Evolutionary conservation across 768 basidiomycete genomes (phyloP), one percentile per base, ranked within the genome.

Genomic region (Serendipita sp.): DNA sequence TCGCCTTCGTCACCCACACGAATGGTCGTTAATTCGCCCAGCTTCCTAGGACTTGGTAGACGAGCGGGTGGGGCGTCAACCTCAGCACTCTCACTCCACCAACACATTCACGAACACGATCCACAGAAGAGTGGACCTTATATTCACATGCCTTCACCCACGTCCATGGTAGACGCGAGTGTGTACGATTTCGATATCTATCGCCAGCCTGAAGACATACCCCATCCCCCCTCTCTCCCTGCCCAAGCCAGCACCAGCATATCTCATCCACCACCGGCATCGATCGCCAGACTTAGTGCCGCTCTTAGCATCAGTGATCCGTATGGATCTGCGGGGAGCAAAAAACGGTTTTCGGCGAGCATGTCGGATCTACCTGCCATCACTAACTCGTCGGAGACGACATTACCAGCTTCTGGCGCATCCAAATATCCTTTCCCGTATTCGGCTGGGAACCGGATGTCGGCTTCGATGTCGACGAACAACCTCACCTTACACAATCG

Each of bases 181-280:
- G 53, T 58, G n/a, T 58, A 58, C 53, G 53, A 58, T 33, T 58
- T 58, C 20, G 53, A 58, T 34, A 58, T 58, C 33, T 58, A 58
- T 58, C 53, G 53, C 26, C n/a, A 24, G 28, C 53, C 53, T 22
- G 33, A 28, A 22, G 53, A 28, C 24, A 31, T n/a, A n/a, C 22
- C 17, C 26, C 53, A n/a, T n/a, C 24, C 30, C 30, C 26, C 33
- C 11, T 24, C 17, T 28, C 53, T 58, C 24, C 53, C 17, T 13
- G 11, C 33, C 17, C 9, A 4, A 7, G 20, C 31, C 24, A 28
- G 9, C 20, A 11, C 31, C 9, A n/a, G 17, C 17, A 28, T 11
- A 31, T 58, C 53, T n/a, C 53, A 58, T 31, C 53, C 53, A 26
- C 53, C 53, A 58, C 53, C 53, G 17, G 53, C 53, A 20, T 58